Evolutionary conservation across 2,329 filamentous ascomycete genomes (phyloP), one percentile per base, ranked within the genome.

Genomic region (Ascosphaera aggregata): DNA sequence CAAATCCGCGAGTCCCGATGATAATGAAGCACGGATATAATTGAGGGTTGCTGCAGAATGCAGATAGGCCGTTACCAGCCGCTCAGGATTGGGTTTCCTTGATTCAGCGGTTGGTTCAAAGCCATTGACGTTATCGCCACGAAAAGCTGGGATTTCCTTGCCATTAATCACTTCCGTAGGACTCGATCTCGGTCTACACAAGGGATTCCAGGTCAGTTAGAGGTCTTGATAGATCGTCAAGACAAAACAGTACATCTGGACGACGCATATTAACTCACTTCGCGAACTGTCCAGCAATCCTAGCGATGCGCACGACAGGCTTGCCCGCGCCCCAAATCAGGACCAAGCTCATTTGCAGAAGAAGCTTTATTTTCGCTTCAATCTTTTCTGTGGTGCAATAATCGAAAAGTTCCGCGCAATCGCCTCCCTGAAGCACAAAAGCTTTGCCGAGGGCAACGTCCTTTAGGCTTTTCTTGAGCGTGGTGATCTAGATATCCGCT

Each of bases 241-340:
- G n/a, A n/a, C n/a, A n/a, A 27, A 27, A 27, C 22, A 27, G 11
- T 27, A 27, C 11, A 27, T 27, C 11, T 27, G 5, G 7, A 27
- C 22, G 11, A 7, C 5, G 11, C 22, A 17, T 15, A 3, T 36
- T 11, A 22, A 41, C 49, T 36, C 46, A 60, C 60, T 98, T 98
- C 20, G 89, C 89, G 52, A 93, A 98, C 64, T 98, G 89, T 2
- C 89, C 89, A 9, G 89, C 89, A 74, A 95, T 94, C 43, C 89
- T 74, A 13, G 82, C 89, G 51, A 98, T 92, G 47, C 89, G 74
- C 37, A 98, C 82, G 3, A 98, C 84, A 4, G 80, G 80, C 51
- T 76, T 75, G 49, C 76, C 73, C 18, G 67, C 65, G 59, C 57
- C 89, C 77, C 85, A 94, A 55, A 95, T 85, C 43, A 98, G 66